Evolutionary conservation across 768 basidiomycete genomes (phyloP).

Genomic region (Lentinula aciculospora): DNA sequence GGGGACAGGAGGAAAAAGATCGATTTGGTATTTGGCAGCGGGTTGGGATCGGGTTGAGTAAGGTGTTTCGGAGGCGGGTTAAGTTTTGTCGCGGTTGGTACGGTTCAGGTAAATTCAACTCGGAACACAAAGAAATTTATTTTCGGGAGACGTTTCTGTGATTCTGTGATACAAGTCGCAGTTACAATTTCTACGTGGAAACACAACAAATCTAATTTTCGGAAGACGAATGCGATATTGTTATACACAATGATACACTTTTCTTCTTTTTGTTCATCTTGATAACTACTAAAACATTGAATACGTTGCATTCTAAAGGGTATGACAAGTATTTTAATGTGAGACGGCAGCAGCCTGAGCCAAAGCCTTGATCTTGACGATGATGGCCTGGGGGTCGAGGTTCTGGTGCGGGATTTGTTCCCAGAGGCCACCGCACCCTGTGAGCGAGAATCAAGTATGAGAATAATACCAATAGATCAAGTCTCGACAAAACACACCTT

Average conservation of each 20-base stretch:
- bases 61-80: no score
- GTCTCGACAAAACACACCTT: slow-evolving; percentile 32
- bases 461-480: slow-evolving; percentile 6
- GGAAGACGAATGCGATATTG: no score
- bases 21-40: slow-evolving; percentile 18
- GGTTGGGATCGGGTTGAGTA: slow-evolving; percentile 1
- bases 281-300: not conserved
- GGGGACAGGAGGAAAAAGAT: slow-evolving; percentile 16
- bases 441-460: slow-evolving; percentile 12
- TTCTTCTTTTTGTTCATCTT: not conserved
- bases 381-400: slow-evolving; percentile 68
- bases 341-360: slow-evolving; percentile 18
- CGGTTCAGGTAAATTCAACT: no score
- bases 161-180: no score
- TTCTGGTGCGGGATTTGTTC: slow-evolving; percentile 84
- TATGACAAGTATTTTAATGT: not conserved
- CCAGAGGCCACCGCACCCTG: slow-evolving; percentile 57
- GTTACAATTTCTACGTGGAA: no score
- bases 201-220: no score
- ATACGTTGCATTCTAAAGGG: not conserved
- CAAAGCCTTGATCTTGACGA: slow-evolving; percentile 43
- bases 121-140: no score
- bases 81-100: no score
- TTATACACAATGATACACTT: no score
- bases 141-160: no score